Conservation (phyloP, 768 basidiomycete species). For the Tylopilus sp. region DNA sequence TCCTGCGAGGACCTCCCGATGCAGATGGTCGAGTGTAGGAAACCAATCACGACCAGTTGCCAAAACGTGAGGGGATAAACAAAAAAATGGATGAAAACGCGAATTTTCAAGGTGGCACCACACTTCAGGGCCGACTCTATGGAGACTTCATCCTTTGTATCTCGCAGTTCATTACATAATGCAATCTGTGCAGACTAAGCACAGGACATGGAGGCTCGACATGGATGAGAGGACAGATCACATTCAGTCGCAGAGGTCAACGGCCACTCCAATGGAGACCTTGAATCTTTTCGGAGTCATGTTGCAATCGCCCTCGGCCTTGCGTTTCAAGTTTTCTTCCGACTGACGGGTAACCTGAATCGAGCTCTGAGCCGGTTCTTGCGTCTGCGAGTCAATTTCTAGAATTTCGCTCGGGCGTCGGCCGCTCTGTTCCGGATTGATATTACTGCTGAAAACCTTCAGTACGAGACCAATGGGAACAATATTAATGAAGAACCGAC, state of each 20-base stretch:
- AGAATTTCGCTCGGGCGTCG: conserved; percentile 1
- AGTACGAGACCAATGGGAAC: not conserved
- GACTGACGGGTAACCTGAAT: conserved; percentile 14
- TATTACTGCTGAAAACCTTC: conserved; percentile 3
- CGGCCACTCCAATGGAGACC: conserved; percentile 62
- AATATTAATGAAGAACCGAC: conserved; percentile 8
- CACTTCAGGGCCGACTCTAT: conserved; percentile 36
- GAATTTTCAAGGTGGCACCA: too few relatives aligned
- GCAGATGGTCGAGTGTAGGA: conserved; percentile 38
- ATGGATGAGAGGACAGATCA: not conserved
- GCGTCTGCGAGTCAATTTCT: conserved; percentile 36
- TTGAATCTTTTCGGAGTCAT: conserved; percentile 56
- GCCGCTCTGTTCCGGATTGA: not conserved
- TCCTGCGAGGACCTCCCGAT: conserved; percentile 76
- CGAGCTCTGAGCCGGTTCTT: conserved; percentile 36
- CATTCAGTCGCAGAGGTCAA: conserved; percentile 70
- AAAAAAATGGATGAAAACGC: too few relatives aligned
- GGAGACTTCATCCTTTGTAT: too few relatives aligned
- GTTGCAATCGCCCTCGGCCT: conserved; percentile 17
- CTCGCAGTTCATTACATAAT: not conserved
- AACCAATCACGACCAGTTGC: conserved; percentile 40
- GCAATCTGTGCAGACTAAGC: not conserved
- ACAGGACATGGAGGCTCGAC: not conserved
- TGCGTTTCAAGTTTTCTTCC: conserved; percentile 34
- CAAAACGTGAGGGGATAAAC: conserved; percentile 42